phyloP scores from a whole-genome alignment of 2,329 filamentous ascomycete genomes.

The Clonostachys sp. region DNA sequence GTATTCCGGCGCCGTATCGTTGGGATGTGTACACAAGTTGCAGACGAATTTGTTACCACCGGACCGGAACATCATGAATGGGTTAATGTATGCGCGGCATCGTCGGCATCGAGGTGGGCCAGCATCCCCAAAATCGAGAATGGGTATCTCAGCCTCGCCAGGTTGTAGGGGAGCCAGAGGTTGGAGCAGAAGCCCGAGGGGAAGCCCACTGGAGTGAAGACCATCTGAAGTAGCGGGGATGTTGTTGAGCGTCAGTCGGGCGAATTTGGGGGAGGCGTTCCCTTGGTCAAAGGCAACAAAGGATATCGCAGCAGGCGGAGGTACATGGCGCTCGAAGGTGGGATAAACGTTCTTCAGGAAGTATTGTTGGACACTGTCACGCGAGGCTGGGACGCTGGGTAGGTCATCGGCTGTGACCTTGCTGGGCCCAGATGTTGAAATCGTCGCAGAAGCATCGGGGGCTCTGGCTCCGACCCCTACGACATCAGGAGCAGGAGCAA shows the following conservation, averaged over 20 bases:
- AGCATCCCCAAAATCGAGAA: slow-evolving; percentile 88
- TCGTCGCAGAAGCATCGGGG: slow-evolving; percentile 21
- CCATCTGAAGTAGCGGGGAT: slow-evolving; percentile 82
- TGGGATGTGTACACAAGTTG: slow-evolving; percentile 96
- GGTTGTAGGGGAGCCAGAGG: slow-evolving; percentile 78
- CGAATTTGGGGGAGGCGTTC: slow-evolving; percentile 92
- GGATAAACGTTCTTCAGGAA: slow-evolving; percentile 88
- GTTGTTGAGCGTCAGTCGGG: slow-evolving; percentile 86
- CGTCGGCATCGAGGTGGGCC: slow-evolving; percentile 89
- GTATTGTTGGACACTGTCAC: slow-evolving; percentile 77
- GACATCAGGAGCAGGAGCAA: neutral
- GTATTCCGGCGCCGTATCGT: slow-evolving; percentile 88
- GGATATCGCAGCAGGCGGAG: slow-evolving; percentile 81
- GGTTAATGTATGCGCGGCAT: slow-evolving; percentile 96
- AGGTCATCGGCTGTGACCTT: slow-evolving; percentile 88
- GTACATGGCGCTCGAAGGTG: slow-evolving; percentile 90
- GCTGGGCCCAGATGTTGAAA: slow-evolving; percentile 17
- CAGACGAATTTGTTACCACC: slow-evolving; percentile 97
- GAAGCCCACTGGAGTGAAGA: slow-evolving; percentile 73
- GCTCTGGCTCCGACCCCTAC: slow-evolving; percentile 12
- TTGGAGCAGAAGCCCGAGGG: slow-evolving; percentile 83
- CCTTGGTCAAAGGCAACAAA: slow-evolving; percentile 96
- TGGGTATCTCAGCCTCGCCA: slow-evolving; percentile 82
- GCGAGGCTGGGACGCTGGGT: slow-evolving; percentile 81
- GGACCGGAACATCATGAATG: slow-evolving; percentile 95